Percentiles rank a stretch among this genome's conserved stretches.
phyloP scores from a whole-genome alignment of 2,329 filamentous ascomycete genomes.

The Pyricularia pennisetigena region DNA sequence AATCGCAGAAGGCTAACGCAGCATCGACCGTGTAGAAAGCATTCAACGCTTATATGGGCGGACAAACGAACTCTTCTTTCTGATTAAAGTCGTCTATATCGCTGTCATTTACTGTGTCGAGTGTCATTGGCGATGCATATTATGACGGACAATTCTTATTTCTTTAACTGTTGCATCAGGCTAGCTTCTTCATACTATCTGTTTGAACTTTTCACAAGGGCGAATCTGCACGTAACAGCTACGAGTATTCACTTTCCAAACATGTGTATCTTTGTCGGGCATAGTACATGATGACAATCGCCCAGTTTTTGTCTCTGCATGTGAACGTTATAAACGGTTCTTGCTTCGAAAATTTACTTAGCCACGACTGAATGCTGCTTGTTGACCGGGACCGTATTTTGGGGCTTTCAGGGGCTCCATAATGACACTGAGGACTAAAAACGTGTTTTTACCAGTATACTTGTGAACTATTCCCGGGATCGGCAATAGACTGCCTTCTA shows the following conservation, averaged over 20 bases:
- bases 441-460: neutral
- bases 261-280: neutral
- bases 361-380: too few relatives aligned
- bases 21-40: constrained; percentile 28
- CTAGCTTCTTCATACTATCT: neutral
- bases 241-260: neutral
- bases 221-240: neutral
- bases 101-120: neutral
- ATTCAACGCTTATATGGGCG: constrained; percentile 41
- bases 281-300: too few relatives aligned
- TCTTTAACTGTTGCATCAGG: neutral
- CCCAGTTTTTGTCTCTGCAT: too few relatives aligned
- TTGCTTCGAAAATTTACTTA: too few relatives aligned
- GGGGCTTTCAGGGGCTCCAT: neutral
- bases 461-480: neutral
- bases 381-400: too few relatives aligned
- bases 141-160: neutral
- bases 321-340: too few relatives aligned
- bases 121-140: neutral
- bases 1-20: neutral
- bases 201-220: neutral
- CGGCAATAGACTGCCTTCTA: neutral
- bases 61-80: constrained; percentile 25
- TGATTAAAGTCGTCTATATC: neutral
- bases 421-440: neutral